These are phyloP conservation scores for Neofusicoccum cordaticola DNA, from an alignment of 2,329 filamentous ascomycete species.

Conservation along the genomic window DNA sequence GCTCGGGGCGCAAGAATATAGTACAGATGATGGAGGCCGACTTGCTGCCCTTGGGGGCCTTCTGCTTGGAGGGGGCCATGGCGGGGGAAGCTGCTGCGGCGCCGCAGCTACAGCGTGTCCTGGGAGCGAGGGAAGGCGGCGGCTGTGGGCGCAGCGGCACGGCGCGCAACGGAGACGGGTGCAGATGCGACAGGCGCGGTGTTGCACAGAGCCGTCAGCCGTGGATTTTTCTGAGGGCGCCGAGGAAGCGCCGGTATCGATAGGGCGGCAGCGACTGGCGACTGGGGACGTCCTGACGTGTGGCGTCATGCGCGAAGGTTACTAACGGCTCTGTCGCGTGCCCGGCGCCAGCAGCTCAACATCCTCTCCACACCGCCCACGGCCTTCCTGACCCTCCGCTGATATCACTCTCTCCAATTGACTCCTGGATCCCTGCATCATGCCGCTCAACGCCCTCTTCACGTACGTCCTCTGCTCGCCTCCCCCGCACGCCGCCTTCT, in stretches of 20 bases:
- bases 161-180: too few species aligned
- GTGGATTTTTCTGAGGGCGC: constrained; percentile 1
- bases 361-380: constrained; percentile 1
- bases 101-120: neutral
- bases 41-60: constrained; percentile 14
- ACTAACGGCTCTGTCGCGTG: constrained; percentile 5
- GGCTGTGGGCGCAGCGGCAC: neutral
- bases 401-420: neutral
- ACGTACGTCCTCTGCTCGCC: neutral
- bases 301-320: constrained; percentile 4
- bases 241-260: constrained; percentile 9
- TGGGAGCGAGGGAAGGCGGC: neutral
- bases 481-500: neutral
- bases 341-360: neutral
- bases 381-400: neutral
- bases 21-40: constrained; percentile 7
- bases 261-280: neutral
- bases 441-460: constrained; percentile 11
- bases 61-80: constrained; percentile 14
- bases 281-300: neutral
- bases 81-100: neutral
- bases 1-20: too few species aligned
- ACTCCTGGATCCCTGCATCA: neutral
- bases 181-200: neutral
- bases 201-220: neutral